These are phyloP conservation scores for Fusarium staphyleae DNA, from an alignment of 2,329 filamentous ascomycete genomes.

Conservation along the genomic window DNA sequence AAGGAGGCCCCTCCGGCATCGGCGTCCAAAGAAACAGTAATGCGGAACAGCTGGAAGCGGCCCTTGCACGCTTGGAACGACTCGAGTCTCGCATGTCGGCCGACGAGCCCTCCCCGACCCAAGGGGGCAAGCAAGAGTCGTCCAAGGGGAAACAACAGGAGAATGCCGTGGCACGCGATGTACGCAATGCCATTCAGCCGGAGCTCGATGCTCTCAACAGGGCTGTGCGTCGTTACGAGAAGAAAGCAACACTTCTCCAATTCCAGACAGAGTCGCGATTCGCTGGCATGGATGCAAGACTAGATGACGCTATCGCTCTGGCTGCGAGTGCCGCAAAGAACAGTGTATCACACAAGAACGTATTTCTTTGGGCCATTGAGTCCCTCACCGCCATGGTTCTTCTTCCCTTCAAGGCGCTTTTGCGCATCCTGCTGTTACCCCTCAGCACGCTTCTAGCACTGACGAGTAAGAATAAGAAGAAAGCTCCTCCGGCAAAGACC, in stretches of 20 bases:
- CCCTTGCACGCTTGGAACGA: constrained; percentile 71
- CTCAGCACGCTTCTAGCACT: constrained; percentile 49
- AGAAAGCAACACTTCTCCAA: constrained; percentile 78
- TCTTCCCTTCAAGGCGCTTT: constrained; percentile 52
- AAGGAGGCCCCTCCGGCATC: constrained; percentile 54
- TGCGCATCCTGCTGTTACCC: constrained; percentile 53
- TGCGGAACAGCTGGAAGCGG: constrained; percentile 57
- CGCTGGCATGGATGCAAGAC: constrained; percentile 70
- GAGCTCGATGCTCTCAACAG: constrained; percentile 89
- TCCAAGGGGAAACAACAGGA: constrained; percentile 51
- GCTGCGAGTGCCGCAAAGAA: constrained; percentile 74
- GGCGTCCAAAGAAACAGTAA: constrained; percentile 40
- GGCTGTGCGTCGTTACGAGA: constrained; percentile 90
- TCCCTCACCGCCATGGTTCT: constrained; percentile 46
- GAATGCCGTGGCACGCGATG: constrained; percentile 59
- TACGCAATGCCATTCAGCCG: constrained; percentile 73
- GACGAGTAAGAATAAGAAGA: constrained; percentile 46
- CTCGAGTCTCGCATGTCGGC: constrained; percentile 64
- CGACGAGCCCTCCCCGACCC: constrained; percentile 36
- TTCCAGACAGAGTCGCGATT: constrained; percentile 80
- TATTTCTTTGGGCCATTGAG: constrained; percentile 50
- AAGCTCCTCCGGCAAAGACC: constrained; percentile 31
- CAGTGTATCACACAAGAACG: constrained; percentile 48
- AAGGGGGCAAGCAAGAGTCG: constrained; percentile 45
- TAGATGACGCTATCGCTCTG: constrained; percentile 82